Evolutionary conservation across 2,329 filamentous ascomycete genomes (phyloP).

Genomic region (Triangularia setosa): DNA sequence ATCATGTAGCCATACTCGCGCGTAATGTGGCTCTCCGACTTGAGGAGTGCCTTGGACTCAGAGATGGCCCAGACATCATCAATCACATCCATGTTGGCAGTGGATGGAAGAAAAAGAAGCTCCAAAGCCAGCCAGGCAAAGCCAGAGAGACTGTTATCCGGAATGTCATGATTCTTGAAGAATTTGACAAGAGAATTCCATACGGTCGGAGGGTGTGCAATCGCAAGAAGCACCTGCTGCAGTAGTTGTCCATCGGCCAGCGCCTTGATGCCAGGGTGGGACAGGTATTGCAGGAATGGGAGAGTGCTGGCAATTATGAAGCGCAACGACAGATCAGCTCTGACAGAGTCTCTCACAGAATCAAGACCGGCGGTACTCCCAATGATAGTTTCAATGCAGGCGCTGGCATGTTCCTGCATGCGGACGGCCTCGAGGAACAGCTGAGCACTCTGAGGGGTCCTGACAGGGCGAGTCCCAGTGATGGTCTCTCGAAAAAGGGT

Average conservation of each 20-base stretch:
- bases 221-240: slow-evolving; percentile 39
- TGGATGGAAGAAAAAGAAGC: slow-evolving; percentile 38
- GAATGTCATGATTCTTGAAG: slow-evolving; percentile 30
- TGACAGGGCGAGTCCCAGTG: slow-evolving; percentile 25
- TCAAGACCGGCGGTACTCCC: slow-evolving; percentile 26
- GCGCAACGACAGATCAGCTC: slow-evolving; percentile 24
- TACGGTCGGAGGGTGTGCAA: slow-evolving; percentile 50
- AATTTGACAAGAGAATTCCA: slow-evolving; percentile 46
- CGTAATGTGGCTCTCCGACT: slow-evolving; percentile 28
- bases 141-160: slow-evolving; percentile 30
- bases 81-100: slow-evolving; percentile 22
- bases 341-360: slow-evolving; percentile 26
- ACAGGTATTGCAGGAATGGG: slow-evolving; percentile 37
- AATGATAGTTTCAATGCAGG: slow-evolving; percentile 29
- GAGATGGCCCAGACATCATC: slow-evolving; percentile 24
- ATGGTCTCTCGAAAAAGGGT: slow-evolving; percentile 25
- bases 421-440: slow-evolving; percentile 32
- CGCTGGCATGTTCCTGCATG: slow-evolving; percentile 19
- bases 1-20: slow-evolving; percentile 33
- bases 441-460: slow-evolving; percentile 23
- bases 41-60: slow-evolving; percentile 26
- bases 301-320: slow-evolving; percentile 34
- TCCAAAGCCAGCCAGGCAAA: slow-evolving; percentile 50
- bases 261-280: slow-evolving; percentile 42
- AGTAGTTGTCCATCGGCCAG: slow-evolving; percentile 49